Evolutionary conservation across 148 eudicot genomes (phyloP), one percentile per base, ranked within the genome.

Genomic region (Rhododendron henanense): DNA sequence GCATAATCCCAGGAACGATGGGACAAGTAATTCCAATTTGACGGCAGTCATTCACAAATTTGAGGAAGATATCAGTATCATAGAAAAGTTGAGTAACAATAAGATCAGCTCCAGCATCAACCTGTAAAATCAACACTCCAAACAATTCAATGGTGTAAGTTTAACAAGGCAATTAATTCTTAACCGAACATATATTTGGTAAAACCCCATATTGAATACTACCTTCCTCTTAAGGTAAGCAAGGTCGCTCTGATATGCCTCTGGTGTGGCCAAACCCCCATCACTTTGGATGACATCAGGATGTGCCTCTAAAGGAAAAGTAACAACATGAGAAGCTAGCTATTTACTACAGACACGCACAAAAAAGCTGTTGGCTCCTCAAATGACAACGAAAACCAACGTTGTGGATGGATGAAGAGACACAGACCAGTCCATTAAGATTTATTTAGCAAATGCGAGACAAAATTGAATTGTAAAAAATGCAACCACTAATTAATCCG

Each of bases 1-100:
- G 99, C 99, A 97, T 97, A 75, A 97, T 97, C 39, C 99, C 99
- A 59, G 99, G 99, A 81, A 97, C 99, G 81, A 97, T 97, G 2
- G 99, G 99, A 84, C 98, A 94, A 39, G 89, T 93, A 81, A 97
- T 95, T 81, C 99, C 99, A 84, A 97, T 92, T 90, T 95, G 96
- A 80, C 96, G 98, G 85, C 98, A 96, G 82, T 96, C 98, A 87
- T 93, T 92, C 35, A 95, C 98, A 87, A 97, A 97, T 88, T 93
- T 97, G 45, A 95, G 94, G 89, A 93, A 97, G 76, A 88, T 89
- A 88, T 97, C 95, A 10, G 98, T 95, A 63, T 97, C 99, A 84
- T 97, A 97, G 87, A 97, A 97, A 85, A 97, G 96, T 85, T 97
- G 99, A 84, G 98, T 95, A 86, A 97, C 90, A 85, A 95, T 94